Base-by-base conservation (phyloP, 768 basidiomycete species). In the Leccinum ochraceum region DNA sequence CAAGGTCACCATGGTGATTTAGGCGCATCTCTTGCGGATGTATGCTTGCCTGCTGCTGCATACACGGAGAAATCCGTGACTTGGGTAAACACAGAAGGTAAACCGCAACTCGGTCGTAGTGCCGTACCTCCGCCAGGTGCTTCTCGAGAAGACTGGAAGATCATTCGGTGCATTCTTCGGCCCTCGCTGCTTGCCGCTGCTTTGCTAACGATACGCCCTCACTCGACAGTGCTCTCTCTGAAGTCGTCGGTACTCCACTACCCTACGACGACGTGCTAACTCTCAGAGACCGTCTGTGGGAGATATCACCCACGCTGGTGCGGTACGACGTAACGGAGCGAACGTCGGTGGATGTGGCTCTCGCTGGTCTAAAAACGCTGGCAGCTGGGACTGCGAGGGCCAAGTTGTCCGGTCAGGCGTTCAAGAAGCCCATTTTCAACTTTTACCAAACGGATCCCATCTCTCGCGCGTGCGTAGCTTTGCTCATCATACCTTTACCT, bases 1-100 rank as follows among this genome's bases (percentile, higher is more conserved):
- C 97, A 98, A 70, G 97, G 97, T 37, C 95, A 98, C 74, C 97
- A 99, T 71, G 97, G 97, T 67, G 97, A 99, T 74, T 80, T 93
- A 57, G 96, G 97, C 37, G 97, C 97, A 3, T 92, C 94, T 68
- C 86, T 95, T 24, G 97, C 97, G n/a, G 97, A 99, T 71, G 94
- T 98, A 60, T 93, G 92, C 73, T 79, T 98, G 17, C 97, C 97
- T 16, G 93, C 84, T 8, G 84, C 89, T 16, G 97, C 97, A 3
- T 98, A 97, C 77, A 98, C 96, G 3, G 97, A 98, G 79, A 90
- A 90, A 68, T 80, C 84, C 8, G 81, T 83, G 53, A 98, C 95
- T 1, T 98, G 95, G 94, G 85, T 99, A 58, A 99, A 99, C 79
- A 95, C 95, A 0, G 97, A 99, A 74, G 97, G 97, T 37, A 84